These are phyloP conservation scores for Wallemia mellicola DNA, from an alignment of 1,284 basidiomycete genomes.

Conservation along the genomic window DNA sequence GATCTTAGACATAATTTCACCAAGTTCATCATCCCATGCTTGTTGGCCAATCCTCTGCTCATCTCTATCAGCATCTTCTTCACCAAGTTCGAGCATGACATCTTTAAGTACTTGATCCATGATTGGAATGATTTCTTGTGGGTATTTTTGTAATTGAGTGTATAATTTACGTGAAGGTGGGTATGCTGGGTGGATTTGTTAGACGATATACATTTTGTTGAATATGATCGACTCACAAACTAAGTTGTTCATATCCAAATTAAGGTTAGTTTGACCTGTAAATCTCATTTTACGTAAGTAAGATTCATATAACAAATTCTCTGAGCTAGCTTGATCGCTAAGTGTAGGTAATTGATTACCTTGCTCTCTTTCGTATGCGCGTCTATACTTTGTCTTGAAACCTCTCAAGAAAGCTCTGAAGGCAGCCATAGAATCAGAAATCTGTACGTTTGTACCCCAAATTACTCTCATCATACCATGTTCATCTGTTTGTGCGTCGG, in stretches of 20 bases:
- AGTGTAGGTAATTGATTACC: slow-evolving; percentile 27
- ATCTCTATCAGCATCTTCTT: slow-evolving; percentile 38
- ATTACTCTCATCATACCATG: slow-evolving; percentile 52
- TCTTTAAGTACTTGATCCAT: slow-evolving; percentile 93
- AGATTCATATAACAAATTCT: slow-evolving; percentile 40
- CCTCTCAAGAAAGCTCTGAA: slow-evolving; percentile 69
- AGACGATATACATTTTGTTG: neutral
- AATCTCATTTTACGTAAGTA: slow-evolving; percentile 64
- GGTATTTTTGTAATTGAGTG: slow-evolving; percentile 56
- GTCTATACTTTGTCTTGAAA: slow-evolving; percentile 80
- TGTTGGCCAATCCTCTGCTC: slow-evolving; percentile 32
- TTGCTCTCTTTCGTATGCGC: slow-evolving; percentile 35
- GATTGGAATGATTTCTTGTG: slow-evolving; percentile 82
- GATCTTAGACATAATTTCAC: slow-evolving; percentile 43
- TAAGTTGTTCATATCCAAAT: slow-evolving; percentile 70
- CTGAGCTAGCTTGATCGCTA: slow-evolving; percentile 32
- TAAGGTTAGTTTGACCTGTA: slow-evolving; percentile 45
- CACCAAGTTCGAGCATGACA: slow-evolving; percentile 47
- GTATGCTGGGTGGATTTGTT: slow-evolving; percentile 24
- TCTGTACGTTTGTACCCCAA: slow-evolving; percentile 85
- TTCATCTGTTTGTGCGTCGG: slow-evolving; percentile 11
- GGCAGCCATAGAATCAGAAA: slow-evolving; percentile 62
- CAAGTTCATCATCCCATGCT: slow-evolving; percentile 42
- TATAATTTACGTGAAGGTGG: slow-evolving; percentile 56
- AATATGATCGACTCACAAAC: slow-evolving; percentile 12